Percentiles rank a stretch among this genome's conserved stretches.
Conservation (phyloP, 257 asterid genomes). For the Petunia secreta region DNA sequence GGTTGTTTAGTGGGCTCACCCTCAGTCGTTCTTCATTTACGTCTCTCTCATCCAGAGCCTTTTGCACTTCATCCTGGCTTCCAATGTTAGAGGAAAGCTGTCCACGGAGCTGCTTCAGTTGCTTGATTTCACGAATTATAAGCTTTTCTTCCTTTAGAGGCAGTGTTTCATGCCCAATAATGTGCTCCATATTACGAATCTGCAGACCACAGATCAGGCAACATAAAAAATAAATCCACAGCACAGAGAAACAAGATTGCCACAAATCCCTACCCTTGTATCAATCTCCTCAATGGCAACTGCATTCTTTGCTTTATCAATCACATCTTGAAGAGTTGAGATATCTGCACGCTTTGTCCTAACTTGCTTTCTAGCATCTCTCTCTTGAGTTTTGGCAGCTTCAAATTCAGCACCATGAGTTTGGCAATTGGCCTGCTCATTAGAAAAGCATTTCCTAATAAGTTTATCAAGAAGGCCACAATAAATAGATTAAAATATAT, state of each 20-base stretch:
- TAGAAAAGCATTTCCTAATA: conserved; percentile 24
- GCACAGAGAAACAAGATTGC: conserved; percentile 11
- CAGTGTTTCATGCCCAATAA: conserved; percentile 87
- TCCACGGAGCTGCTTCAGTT: conserved; percentile 83
- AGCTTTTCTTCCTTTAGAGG: conserved; percentile 85
- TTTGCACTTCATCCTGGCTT: conserved; percentile 80
- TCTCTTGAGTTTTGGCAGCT: conserved; percentile 63
- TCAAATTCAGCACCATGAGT: conserved; percentile 67
- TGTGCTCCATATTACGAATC: conserved; percentile 68
- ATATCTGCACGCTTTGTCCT: conserved; percentile 82
- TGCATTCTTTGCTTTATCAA: conserved; percentile 94
- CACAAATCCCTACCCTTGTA: conserved; percentile 56
- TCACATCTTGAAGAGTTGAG: conserved; percentile 69
- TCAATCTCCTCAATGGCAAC: conserved; percentile 77
- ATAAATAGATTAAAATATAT: neutral
- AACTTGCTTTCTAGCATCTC: conserved; percentile 65
- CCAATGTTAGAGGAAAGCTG: conserved; percentile 85
- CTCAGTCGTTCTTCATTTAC: conserved; percentile 76
- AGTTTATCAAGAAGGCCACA: neutral
- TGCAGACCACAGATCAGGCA: conserved; percentile 41
- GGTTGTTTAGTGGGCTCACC: conserved; percentile 43
- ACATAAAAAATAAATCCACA: neutral
- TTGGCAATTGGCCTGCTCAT: conserved; percentile 65
- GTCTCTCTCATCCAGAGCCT: conserved; percentile 78
- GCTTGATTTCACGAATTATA: conserved; percentile 85